Conservation (phyloP, 805 yeast species). For the Saturnispora kantuleensis region DNA sequence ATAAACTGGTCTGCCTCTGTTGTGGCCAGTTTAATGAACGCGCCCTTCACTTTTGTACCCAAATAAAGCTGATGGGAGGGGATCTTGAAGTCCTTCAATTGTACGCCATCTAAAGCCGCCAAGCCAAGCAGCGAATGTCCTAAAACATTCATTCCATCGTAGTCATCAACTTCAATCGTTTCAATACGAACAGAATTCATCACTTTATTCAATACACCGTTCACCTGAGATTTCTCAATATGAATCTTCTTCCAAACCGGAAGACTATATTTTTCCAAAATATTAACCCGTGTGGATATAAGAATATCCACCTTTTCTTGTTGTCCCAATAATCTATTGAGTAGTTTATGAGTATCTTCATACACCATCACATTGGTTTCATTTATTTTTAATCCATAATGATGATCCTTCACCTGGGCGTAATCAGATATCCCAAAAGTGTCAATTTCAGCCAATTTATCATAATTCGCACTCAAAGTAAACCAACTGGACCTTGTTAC, state of each 20-base stretch:
- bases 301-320: not conserved
- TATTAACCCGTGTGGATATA: not conserved
- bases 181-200: not conserved
- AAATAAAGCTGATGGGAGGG: conserved; percentile 1
- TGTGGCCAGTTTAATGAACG: conserved; percentile 4
- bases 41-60: conserved; percentile 3
- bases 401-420: not conserved
- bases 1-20: not conserved
- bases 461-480: not conserved
- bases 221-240: not conserved
- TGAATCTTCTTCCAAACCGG: conserved; percentile 2
- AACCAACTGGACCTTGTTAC: not conserved
- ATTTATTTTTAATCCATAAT: not conserved
- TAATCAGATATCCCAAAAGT: not conserved
- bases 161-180: not conserved
- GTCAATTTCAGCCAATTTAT: not conserved
- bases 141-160: not conserved
- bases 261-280: not conserved
- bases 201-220: not conserved
- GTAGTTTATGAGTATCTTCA: not conserved
- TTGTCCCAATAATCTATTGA: conserved; percentile 1
- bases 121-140: conserved; percentile 2
- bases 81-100: conserved; percentile 4
- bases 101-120: not conserved
- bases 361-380: not conserved